Evolutionary conservation across 257 asterid genomes (phyloP).

Genomic region (Fraxinus excelsior): DNA sequence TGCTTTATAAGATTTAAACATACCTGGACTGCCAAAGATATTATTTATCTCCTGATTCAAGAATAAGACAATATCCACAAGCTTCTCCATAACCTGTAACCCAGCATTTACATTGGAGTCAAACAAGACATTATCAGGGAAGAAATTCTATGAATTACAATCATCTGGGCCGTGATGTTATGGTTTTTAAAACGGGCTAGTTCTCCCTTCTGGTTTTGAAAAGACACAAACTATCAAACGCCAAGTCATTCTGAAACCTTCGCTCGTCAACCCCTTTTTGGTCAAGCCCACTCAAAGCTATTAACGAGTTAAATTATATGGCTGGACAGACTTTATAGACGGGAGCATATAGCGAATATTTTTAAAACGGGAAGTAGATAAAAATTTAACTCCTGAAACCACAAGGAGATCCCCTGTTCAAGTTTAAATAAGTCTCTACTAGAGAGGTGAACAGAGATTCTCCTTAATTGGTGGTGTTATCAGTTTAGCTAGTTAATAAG

Average conservation of each 20-base stretch:
- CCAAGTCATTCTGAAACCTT: background rate
- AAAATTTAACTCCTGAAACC: background rate
- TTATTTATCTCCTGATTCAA: slow-evolving; percentile 68
- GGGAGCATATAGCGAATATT: background rate
- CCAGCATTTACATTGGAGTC: slow-evolving; percentile 17
- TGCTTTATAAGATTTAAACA: slow-evolving; percentile 17
- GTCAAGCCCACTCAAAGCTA: background rate
- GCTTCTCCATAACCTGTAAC: slow-evolving; percentile 74
- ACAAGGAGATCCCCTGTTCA: background rate
- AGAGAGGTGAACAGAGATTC: background rate
- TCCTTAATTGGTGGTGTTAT: slow-evolving; percentile 1
- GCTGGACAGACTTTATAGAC: background rate
- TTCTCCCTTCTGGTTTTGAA: background rate
- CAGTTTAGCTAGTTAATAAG: background rate
- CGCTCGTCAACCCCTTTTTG: background rate
- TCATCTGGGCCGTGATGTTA: background rate
- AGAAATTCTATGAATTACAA: background rate
- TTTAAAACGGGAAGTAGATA: background rate
- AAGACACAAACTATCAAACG: background rate
- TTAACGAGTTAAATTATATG: background rate
- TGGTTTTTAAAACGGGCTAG: background rate
- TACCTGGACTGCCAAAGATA: slow-evolving; percentile 66
- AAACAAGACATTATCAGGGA: background rate
- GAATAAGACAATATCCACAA: slow-evolving; percentile 71
- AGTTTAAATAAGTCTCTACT: background rate